Conservation (phyloP, 1,284 basidiomycete genomes). For the Ceratobasidium sp. region DNA sequence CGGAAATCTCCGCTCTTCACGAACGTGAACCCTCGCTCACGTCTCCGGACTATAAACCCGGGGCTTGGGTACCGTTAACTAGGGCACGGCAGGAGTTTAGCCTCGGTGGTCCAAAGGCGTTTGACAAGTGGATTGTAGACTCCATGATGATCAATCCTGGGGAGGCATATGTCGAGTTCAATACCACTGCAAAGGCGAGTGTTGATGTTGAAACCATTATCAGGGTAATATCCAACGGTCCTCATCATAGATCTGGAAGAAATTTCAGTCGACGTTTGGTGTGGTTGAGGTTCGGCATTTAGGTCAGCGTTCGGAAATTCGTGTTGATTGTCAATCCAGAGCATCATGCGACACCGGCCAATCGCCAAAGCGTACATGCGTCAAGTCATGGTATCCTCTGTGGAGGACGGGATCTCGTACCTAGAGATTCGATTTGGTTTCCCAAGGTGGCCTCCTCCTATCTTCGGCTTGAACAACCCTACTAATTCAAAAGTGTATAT, state of each 20-base stretch:
- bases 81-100: conserved; percentile 69
- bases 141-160: conserved; percentile 73
- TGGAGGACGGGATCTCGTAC: conserved; percentile 81
- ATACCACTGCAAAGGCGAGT: conserved; percentile 71
- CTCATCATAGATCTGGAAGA: conserved; percentile 73
- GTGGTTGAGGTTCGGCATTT: conserved; percentile 62
- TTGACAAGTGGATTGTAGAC: conserved; percentile 73
- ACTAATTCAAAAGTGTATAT: conserved; percentile 58
- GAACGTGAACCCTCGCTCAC: conserved; percentile 57
- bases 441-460: conserved; percentile 51
- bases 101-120: conserved; percentile 61
- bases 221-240: too few species aligned
- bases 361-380: conserved; percentile 72
- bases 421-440: conserved; percentile 80
- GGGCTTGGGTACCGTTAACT: conserved; percentile 67
- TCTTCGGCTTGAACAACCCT: conserved; percentile 61
- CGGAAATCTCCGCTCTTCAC: neutral
- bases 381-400: conserved; percentile 72
- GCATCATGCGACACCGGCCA: conserved; percentile 68
- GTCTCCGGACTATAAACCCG: conserved; percentile 61
- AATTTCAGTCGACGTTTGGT: conserved; percentile 69
- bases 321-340: conserved; percentile 56
- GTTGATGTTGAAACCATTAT: neutral
- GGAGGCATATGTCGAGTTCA: conserved; percentile 78
- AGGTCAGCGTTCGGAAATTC: neutral